Evolutionary conservation across 1,284 basidiomycete genomes (phyloP).

Genomic region (Rhizopogon hawkerae): DNA sequence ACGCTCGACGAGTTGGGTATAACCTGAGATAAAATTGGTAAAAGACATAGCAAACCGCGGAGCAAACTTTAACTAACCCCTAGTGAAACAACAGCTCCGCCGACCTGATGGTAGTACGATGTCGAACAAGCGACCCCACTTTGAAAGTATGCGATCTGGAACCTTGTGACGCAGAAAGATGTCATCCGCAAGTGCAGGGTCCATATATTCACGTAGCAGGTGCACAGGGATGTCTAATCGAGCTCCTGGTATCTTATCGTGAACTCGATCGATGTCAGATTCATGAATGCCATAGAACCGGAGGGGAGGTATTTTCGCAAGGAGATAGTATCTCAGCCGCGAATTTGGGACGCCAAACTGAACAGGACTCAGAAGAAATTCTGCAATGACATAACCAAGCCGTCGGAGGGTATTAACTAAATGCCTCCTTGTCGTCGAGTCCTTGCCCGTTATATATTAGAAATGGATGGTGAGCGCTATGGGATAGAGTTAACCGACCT

Average conservation of each 20-base stretch:
- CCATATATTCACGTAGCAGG: slow-evolving; percentile 44
- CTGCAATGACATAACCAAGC: slow-evolving; percentile 49
- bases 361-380: slow-evolving; percentile 62
- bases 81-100: slow-evolving; percentile 68
- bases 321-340: slow-evolving; percentile 67
- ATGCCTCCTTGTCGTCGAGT: slow-evolving; percentile 50
- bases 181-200: slow-evolving; percentile 25
- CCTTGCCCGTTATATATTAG: slow-evolving; percentile 30
- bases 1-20: slow-evolving; percentile 66
- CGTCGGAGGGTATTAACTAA: slow-evolving; percentile 41
- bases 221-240: slow-evolving; percentile 11
- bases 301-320: slow-evolving; percentile 46
- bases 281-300: slow-evolving; percentile 22
- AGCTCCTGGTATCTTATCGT: slow-evolving; percentile 17
- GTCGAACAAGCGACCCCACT: slow-evolving; percentile 72
- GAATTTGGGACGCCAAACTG: slow-evolving; percentile 76
- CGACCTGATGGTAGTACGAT: slow-evolving; percentile 58
- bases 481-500: slow-evolving; percentile 38
- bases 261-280: slow-evolving; percentile 11
- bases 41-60: background rate
- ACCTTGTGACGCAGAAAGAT: slow-evolving; percentile 29
- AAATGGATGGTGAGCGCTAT: slow-evolving; percentile 1
- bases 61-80: slow-evolving; percentile 44
- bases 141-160: slow-evolving; percentile 54
- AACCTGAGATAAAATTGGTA: slow-evolving; percentile 37